phyloP scores from a whole-genome alignment of 2,329 filamentous ascomycete genomes.

The Fusarium subtropicale region DNA sequence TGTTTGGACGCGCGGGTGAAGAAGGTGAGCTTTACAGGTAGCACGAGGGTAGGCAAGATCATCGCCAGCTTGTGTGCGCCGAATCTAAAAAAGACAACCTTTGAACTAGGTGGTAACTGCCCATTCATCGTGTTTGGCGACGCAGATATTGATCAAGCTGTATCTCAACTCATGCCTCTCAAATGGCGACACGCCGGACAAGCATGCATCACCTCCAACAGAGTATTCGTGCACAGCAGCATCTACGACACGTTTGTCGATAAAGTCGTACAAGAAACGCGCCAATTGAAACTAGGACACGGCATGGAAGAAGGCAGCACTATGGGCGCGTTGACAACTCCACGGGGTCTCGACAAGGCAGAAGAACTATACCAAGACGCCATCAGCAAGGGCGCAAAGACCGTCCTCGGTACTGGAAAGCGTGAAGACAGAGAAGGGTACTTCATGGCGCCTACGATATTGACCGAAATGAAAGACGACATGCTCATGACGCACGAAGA shows the following conservation, averaged over 20 bases:
- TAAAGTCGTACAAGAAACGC: background rate
- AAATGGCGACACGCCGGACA: conserved; percentile 79
- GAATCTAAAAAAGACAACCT: conserved; percentile 73
- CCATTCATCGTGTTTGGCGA: conserved; percentile 75
- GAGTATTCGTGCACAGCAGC: conserved; percentile 67
- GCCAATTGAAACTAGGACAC: background rate
- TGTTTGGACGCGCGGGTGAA: conserved; percentile 59
- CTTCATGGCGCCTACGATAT: conserved; percentile 33
- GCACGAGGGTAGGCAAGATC: conserved; percentile 74
- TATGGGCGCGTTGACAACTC: conserved; percentile 29
- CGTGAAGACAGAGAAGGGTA: background rate
- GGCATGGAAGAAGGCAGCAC: conserved; percentile 2
- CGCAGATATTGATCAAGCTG: conserved; percentile 57
- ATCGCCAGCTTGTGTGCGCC: conserved; percentile 70
- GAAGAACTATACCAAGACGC: conserved; percentile 24
- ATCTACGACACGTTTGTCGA: conserved; percentile 62
- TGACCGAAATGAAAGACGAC: conserved; percentile 7
- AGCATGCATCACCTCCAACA: conserved; percentile 73
- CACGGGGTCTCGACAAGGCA: conserved; percentile 8
- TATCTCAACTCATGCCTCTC: conserved; percentile 6
- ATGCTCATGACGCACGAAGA: conserved; percentile 34
- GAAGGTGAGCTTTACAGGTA: conserved; percentile 85
- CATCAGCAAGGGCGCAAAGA: conserved; percentile 3
- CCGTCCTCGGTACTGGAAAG: conserved; percentile 4
- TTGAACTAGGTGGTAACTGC: conserved; percentile 79